Base-by-base conservation (phyloP, 352 stramenopile species). In the Pythium folliculosum region DNA sequence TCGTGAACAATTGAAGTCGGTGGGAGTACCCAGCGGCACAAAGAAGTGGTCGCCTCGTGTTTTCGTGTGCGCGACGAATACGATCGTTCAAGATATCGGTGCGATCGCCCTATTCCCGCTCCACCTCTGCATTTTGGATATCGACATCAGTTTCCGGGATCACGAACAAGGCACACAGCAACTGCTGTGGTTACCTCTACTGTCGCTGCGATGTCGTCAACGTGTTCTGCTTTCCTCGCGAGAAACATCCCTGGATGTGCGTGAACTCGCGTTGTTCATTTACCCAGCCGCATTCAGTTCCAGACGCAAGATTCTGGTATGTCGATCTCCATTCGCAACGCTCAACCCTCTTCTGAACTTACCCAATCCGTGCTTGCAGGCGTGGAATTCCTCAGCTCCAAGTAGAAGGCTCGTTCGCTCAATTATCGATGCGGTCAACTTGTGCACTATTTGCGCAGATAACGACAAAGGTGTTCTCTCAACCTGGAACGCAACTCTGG, bases 271-370 rank as follows among this genome's bases (percentile, higher is more conserved):
- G 3, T 82, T 93, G n/a, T 93, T 92, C 63, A 52, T 88, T 12
- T 67, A 86, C 21, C 86, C 88, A 56, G 80, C 72, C 9, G 53
- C 92, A 12, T 88, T 96, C 52, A 77, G 75, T 14, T 89, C 86
- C 58, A 82, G 86, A 12, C 80, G 84, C 22, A 91, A 91, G 37
- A 64, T 91, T 8, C 65, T 94, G 81, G 87, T 95, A 80, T 49
- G 80, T 52, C 25, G 27, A 19, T 49, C 10, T 19, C 32, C 32
- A 2, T 40, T 53, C 3, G 10, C 12, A 37, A 27, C n/a, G 5
- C 44, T n/a, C 43, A 16, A 48, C 35, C 8, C 35, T 5, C 8
- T 40, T 40, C 35, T 40, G 1, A 40, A 14, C 35, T 40, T 3
- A 40, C 13, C 1, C 40, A 47, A n/a, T 21, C 17, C 23, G 44